phyloP scores from a whole-genome alignment of 345 rosid genomes.

The Lumnitzera racemosa region DNA sequence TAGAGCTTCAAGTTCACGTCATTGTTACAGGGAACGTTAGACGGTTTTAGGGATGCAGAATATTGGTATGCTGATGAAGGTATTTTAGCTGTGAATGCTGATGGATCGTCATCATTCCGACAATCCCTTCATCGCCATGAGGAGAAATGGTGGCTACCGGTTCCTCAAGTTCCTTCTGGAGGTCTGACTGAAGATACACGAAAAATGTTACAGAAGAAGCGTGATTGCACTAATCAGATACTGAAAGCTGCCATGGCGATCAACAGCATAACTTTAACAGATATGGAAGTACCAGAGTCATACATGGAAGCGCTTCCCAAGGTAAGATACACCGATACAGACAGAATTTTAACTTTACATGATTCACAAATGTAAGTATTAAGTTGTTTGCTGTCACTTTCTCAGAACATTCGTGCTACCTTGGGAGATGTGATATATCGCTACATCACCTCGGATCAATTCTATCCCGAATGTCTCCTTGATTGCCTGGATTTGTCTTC shows the following conservation, averaged over 20 bases:
- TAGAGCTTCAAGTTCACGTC: too few species aligned
- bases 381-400: not conserved
- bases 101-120: constrained; percentile 30
- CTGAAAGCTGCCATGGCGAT: constrained; percentile 39
- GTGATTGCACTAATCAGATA: constrained; percentile 34
- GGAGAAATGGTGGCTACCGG: constrained; percentile 47
- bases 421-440: constrained; percentile 11
- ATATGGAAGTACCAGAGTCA: constrained; percentile 36
- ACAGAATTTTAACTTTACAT: too few species aligned
- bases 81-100: constrained; percentile 8
- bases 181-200: constrained; percentile 32
- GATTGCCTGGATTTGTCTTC: constrained; percentile 15
- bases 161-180: constrained; percentile 30
- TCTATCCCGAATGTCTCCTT: constrained; percentile 8
- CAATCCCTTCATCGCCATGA: constrained; percentile 27
- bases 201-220: constrained; percentile 27
- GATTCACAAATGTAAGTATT: not conserved
- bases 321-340: constrained; percentile 11
- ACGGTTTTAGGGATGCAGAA: constrained; percentile 25
- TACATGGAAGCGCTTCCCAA: constrained; percentile 36
- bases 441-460: constrained; percentile 12
- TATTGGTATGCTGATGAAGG: constrained; percentile 40
- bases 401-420: constrained; percentile 5
- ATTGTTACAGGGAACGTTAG: constrained; percentile 25
- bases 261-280: constrained; percentile 27